Evolutionary conservation across 2,329 filamentous ascomycete genomes (phyloP).

Genomic region (Diaporthe vexans): DNA sequence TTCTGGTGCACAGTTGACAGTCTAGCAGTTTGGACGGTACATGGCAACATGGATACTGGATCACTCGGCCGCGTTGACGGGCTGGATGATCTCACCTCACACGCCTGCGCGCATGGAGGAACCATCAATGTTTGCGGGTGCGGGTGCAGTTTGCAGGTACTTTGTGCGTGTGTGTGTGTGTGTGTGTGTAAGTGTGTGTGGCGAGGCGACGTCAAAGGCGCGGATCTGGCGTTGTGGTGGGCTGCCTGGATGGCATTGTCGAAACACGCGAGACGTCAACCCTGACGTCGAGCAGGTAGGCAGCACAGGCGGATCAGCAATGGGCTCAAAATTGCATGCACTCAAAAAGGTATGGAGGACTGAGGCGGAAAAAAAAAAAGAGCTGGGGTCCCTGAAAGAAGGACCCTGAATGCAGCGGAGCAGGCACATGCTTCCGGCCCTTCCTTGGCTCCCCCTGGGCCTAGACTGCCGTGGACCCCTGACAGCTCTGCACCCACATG

Average conservation of each 20-base stretch:
- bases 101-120: conserved; percentile 14
- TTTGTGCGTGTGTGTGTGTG: neutral
- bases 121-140: neutral
- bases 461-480: conserved; percentile 31
- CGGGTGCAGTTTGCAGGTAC: neutral
- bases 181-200: conserved; percentile 30
- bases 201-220: conserved; percentile 34
- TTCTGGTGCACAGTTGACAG: neutral
- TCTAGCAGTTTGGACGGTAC: neutral
- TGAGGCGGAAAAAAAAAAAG: conserved; percentile 11
- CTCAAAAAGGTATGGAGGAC: neutral
- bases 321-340: neutral
- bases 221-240: conserved; percentile 13
- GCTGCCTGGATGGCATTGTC: conserved; percentile 11
- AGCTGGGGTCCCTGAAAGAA: conserved; percentile 18
- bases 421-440: conserved; percentile 27
- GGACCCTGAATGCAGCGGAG: conserved; percentile 34
- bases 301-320: conserved; percentile 8
- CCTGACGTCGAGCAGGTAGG: conserved; percentile 21
- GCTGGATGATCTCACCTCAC: conserved; percentile 10
- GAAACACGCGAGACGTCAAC: conserved; percentile 36
- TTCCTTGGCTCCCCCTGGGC: conserved; percentile 12
- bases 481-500: neutral
- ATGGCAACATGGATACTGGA: neutral
- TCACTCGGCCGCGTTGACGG: neutral